phyloP scores from a whole-genome alignment of 495 filamentous ascomycete genomes.

The Tetracladium marchalianum region DNA sequence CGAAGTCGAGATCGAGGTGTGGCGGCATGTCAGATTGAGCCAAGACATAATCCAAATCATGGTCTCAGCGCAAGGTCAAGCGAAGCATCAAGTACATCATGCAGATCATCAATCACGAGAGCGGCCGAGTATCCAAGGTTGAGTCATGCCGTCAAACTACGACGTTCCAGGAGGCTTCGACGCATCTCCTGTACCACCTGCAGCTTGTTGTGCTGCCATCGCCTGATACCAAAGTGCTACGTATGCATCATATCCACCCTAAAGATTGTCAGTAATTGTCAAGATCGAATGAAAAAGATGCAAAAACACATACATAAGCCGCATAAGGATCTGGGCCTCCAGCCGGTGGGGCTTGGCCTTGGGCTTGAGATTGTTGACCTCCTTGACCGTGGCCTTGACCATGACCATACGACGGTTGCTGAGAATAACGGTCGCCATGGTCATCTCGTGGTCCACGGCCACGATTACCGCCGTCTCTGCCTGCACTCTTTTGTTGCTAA shows the following conservation, averaged over 20 bases:
- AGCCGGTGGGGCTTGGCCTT: constrained; percentile 24
- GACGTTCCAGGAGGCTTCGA: constrained; percentile 23
- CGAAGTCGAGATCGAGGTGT: constrained; percentile 6
- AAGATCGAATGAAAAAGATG: background rate
- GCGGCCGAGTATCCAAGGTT: constrained; percentile 4
- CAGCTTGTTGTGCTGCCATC: constrained; percentile 35
- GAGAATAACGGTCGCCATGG: constrained; percentile 32
- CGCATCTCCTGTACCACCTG: constrained; percentile 13
- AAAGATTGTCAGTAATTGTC: constrained; percentile 6
- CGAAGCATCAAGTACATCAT: constrained; percentile 16
- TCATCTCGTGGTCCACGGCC: constrained; percentile 28
- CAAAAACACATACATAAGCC: constrained; percentile 30
- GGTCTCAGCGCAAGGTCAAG: constrained; percentile 20
- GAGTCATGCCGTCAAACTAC: constrained; percentile 13
- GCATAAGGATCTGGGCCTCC: constrained; percentile 48
- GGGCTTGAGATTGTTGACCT: constrained; percentile 19
- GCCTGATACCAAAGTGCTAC: constrained; percentile 54
- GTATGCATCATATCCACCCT: constrained; percentile 56
- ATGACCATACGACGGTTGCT: constrained; percentile 24
- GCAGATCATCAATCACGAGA: constrained; percentile 19
- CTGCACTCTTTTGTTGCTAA: constrained; percentile 41
- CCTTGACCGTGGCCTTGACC: constrained; percentile 9
- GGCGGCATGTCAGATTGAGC: constrained; percentile 17
- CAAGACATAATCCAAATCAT: constrained; percentile 9
- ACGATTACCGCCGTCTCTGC: constrained; percentile 29